Conservation (phyloP, 495 filamentous ascomycete genomes). For the Bacidia rubella region DNA sequence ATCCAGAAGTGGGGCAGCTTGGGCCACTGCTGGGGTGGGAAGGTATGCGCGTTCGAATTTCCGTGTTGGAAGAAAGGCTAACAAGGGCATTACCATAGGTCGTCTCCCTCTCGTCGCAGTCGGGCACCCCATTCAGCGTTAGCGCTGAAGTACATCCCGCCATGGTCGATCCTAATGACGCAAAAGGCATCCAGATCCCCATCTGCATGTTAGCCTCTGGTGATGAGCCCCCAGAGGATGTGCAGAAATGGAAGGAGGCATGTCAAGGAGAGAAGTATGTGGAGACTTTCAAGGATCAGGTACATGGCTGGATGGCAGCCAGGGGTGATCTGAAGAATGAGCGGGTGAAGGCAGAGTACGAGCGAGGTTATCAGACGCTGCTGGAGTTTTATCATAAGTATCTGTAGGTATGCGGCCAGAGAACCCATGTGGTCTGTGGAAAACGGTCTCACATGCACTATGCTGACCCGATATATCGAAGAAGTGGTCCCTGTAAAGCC, state of each 20-base stretch:
- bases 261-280: slow-evolving; percentile 57
- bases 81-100: slow-evolving; percentile 35
- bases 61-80: too few species aligned
- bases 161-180: slow-evolving; percentile 72
- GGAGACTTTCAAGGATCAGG: slow-evolving; percentile 67
- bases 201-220: slow-evolving; percentile 51
- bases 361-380: slow-evolving; percentile 61
- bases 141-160: slow-evolving; percentile 69
- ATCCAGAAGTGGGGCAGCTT: slow-evolving; percentile 73
- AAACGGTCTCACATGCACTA: too few species aligned
- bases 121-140: slow-evolving; percentile 52
- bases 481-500: too few species aligned
- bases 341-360: slow-evolving; percentile 60
- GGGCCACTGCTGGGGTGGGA: slow-evolving; percentile 95
- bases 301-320: slow-evolving; percentile 90
- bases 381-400: slow-evolving; percentile 65
- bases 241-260: slow-evolving; percentile 55
- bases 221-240: slow-evolving; percentile 52
- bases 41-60: slow-evolving; percentile 38
- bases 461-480: too few species aligned
- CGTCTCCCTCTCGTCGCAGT: slow-evolving; percentile 42
- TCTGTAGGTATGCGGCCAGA: slow-evolving; percentile 34
- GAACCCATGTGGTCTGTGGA: too few species aligned
- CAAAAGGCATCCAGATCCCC: slow-evolving; percentile 49
- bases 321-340: slow-evolving; percentile 49